Base-by-base conservation (phyloP, 2,329 filamentous ascomycete species). In the Thelonectria blattea region DNA sequence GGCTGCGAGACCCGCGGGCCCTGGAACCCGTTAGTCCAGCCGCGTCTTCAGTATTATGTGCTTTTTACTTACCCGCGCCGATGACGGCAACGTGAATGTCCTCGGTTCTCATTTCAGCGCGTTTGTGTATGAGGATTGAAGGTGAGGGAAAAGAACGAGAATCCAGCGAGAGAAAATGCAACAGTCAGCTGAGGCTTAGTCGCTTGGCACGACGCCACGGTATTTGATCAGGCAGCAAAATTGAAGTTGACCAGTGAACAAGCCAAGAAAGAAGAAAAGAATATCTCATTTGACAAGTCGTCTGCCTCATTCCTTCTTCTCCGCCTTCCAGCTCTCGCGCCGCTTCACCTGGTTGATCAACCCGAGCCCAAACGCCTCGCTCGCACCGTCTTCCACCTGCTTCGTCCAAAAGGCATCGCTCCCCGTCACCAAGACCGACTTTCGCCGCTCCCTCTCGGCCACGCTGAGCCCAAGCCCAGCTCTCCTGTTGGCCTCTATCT, bases 331-430 rank as follows among this genome's bases (percentile, higher is more conserved):
- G 15, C 58, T 48, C 11, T 68, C 67, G 43, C 60, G 64, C 27
- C 62, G 57, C 34, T 68, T 73, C 0, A 74, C 69, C 45, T 74
- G 59, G 14, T 71, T 64, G 24, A 80, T 79, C 39, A 80, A 61
- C 1, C 65, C 65, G 3, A 74, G 58, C 0, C 75, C 78, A 5
- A 70, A 73, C 3, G 68, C 68, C 1, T 73, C 72, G 7, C 78
- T 79, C 20, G 68, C 65, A 0, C 77, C 78, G 1, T 76, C 75
- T 10, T 79, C 74, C 2, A 78, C 66, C 60, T 81, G 79, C 54
- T 73, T 79, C 9, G 75, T 80, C 75, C 78, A 81, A 53, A 80
- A 80, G 0, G 63, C 65, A 20, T 78, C 76, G 12, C 68, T 65
- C 7, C 73, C 71, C 20, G 67, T 67, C 0, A 71, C 70, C 5